Evolutionary conservation across 768 basidiomycete species (phyloP).

Genomic region (Panaeolus cyanescens): DNA sequence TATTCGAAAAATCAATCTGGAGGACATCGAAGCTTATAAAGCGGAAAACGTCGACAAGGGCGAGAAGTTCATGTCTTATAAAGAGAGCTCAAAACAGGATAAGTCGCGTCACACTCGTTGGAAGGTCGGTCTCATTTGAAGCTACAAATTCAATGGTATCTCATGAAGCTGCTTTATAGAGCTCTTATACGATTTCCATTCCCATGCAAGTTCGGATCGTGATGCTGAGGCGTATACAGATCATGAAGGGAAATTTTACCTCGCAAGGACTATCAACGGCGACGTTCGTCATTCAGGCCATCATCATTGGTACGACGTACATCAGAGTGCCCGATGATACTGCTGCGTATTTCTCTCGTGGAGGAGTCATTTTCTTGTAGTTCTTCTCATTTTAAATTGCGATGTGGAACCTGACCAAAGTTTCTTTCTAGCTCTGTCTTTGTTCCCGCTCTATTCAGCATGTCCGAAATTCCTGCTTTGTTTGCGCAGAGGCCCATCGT

Average conservation of each 20-base stretch:
- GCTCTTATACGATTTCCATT: slow-evolving; percentile 40
- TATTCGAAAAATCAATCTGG: slow-evolving; percentile 20
- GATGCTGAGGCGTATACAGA: slow-evolving; percentile 42
- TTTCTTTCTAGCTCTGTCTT: slow-evolving; percentile 45
- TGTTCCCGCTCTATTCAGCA: slow-evolving; percentile 53
- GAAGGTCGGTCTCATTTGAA: slow-evolving; percentile 16
- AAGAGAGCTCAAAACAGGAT: slow-evolving; percentile 48
- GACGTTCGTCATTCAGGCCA: slow-evolving; percentile 33
- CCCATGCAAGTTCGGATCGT: slow-evolving; percentile 45
- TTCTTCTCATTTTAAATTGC: slow-evolving; percentile 15
- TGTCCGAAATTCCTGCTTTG: slow-evolving; percentile 67
- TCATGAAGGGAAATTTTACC: slow-evolving; percentile 36
- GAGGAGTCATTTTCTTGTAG: slow-evolving; percentile 73
- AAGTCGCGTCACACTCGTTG: slow-evolving; percentile 46
- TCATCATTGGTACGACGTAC: slow-evolving; percentile 65
- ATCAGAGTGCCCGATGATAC: slow-evolving; percentile 52
- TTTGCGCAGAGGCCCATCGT: slow-evolving; percentile 65
- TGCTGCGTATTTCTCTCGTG: slow-evolving; percentile 65
- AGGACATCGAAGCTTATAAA: slow-evolving; percentile 51
- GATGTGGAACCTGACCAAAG: slow-evolving; percentile 14
- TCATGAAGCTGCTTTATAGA: slow-evolving; percentile 17
- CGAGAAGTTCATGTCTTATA: slow-evolving; percentile 41
- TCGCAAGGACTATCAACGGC: slow-evolving; percentile 25
- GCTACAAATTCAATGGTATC: neutral
- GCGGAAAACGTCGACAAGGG: slow-evolving; percentile 43